Evolutionary conservation across 2,329 filamentous ascomycete species (phyloP).

Genomic region (Ascocoryne sarcoides): DNA sequence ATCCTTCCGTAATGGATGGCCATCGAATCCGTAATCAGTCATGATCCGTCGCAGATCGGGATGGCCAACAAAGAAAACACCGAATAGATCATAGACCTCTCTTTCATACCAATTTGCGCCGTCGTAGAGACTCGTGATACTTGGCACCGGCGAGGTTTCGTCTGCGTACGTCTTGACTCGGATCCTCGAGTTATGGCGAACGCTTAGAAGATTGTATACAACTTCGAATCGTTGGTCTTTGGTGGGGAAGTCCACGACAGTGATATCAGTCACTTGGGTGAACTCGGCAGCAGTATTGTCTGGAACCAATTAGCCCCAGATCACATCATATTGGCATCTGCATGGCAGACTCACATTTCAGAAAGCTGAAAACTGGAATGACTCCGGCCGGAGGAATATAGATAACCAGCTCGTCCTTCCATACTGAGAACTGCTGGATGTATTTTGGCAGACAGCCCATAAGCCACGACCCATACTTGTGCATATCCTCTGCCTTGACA

Average conservation of each 20-base stretch:
- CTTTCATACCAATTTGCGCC: constrained; percentile 99
- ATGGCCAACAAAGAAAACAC: constrained; percentile 92
- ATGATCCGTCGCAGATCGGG: constrained; percentile 95
- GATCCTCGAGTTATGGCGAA: constrained; percentile 93
- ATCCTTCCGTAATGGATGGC: constrained; percentile 93
- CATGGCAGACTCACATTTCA: constrained; percentile 51
- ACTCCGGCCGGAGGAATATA: constrained; percentile 84
- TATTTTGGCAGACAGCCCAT: constrained; percentile 97
- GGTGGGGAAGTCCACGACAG: constrained; percentile 91
- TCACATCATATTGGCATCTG: neutral
- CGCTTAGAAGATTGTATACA: constrained; percentile 93
- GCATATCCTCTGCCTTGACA: constrained; percentile 77
- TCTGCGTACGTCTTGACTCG: constrained; percentile 98
- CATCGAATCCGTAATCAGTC: constrained; percentile 99
- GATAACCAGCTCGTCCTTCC: constrained; percentile 97
- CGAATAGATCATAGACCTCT: constrained; percentile 95
- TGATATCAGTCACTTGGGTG: constrained; percentile 87
- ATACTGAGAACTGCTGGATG: constrained; percentile 97
- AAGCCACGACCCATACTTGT: constrained; percentile 92
- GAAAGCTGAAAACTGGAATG: constrained; percentile 84
- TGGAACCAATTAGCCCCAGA: constrained; percentile 28
- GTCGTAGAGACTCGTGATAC: constrained; percentile 76
- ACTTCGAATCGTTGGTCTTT: constrained; percentile 94
- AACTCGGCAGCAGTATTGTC: constrained; percentile 97
- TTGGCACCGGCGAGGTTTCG: constrained; percentile 87